These are phyloP conservation scores for Syncephalis plumigaleata DNA, from an alignment of 371 early-diverging fungal species.

Conservation along the genomic window DNA sequence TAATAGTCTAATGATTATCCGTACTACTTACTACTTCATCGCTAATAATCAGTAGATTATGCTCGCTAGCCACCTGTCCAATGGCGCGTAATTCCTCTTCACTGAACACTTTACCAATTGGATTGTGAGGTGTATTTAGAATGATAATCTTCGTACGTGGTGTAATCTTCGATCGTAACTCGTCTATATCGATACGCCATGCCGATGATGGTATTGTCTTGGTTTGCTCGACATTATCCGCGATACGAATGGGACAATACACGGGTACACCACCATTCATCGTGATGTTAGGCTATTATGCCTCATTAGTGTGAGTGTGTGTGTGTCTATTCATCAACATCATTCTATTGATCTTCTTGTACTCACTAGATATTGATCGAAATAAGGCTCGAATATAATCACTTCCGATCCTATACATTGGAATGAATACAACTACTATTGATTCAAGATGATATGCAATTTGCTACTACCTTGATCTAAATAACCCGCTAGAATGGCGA, in stretches of 20 bases:
- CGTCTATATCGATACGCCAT: conserved; percentile 74
- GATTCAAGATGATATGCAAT: no score
- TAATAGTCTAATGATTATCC: neutral
- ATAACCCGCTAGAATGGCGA: neutral
- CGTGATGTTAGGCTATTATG: conserved; percentile 45
- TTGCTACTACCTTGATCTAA: neutral
- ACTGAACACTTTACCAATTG: conserved; percentile 75
- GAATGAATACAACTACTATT: neutral
- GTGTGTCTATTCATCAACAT: no score
- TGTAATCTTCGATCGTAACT: conserved; percentile 61
- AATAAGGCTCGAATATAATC: conserved; percentile 85
- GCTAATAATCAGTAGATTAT: conserved; percentile 73
- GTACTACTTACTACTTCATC: conserved; percentile 68
- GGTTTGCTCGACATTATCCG: conserved; percentile 28
- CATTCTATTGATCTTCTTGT: no score
- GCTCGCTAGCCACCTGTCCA: conserved; percentile 55
- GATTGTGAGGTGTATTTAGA: conserved; percentile 93
- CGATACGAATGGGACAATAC: conserved; percentile 57
- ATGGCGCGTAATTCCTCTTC: conserved; percentile 63
- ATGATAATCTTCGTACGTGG: conserved; percentile 73
- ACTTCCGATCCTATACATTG: conserved; percentile 71
- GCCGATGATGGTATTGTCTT: conserved; percentile 24
- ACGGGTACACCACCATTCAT: conserved; percentile 84
- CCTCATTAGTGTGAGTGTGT: neutral
- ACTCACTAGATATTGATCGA: conserved; percentile 81